A percentile compares a stretch with the other conserved stretches of the same genome.
Evolutionary conservation across 495 filamentous ascomycete genomes (phyloP).

Genomic region (Podospora pseudocomata): DNA sequence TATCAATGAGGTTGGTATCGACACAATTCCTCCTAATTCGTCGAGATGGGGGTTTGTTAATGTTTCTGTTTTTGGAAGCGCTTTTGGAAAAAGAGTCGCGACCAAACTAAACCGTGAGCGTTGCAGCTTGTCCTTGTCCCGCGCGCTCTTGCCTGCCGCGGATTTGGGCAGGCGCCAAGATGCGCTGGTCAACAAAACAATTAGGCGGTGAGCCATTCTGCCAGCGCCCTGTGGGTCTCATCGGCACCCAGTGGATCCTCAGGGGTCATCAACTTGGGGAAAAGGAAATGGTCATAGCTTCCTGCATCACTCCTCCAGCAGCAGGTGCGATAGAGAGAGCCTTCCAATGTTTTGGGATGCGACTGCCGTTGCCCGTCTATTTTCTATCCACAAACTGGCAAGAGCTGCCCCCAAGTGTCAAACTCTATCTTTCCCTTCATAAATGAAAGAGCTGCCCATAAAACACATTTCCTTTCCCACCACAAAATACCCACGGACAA

Average conservation of each 20-base stretch:
- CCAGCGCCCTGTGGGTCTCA: slow-evolving; percentile 9
- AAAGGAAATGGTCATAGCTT: slow-evolving; percentile 10
- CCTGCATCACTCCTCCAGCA: not conserved
- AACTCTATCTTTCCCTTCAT: no score
- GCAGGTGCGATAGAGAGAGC: not conserved
- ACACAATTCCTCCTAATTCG: slow-evolving; percentile 4
- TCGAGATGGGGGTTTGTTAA: slow-evolving; percentile 3
- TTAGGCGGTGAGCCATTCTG: slow-evolving; percentile 36
- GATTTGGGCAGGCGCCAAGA: slow-evolving; percentile 26
- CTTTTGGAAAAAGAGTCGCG: slow-evolving; percentile 10
- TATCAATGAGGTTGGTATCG: not conserved
- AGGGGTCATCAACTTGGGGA: not conserved
- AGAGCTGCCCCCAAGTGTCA: not conserved
- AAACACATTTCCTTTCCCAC: no score
- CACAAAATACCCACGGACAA: no score
- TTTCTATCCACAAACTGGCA: not conserved
- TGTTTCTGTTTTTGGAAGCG: not conserved
- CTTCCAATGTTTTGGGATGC: not conserved
- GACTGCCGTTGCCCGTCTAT: not conserved
- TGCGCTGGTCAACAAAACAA: slow-evolving; percentile 30
- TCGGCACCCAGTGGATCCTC: not conserved
- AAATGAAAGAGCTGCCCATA: no score
- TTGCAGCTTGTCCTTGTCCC: slow-evolving; percentile 31
- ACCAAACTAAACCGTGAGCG: slow-evolving; percentile 9
- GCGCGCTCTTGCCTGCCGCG: slow-evolving; percentile 15